Evolutionary conservation across 202 grass and related monocot species (phyloP), one percentile per base, ranked within the genome.

Genomic region (Bolboschoenoplectus hybrid): DNA sequence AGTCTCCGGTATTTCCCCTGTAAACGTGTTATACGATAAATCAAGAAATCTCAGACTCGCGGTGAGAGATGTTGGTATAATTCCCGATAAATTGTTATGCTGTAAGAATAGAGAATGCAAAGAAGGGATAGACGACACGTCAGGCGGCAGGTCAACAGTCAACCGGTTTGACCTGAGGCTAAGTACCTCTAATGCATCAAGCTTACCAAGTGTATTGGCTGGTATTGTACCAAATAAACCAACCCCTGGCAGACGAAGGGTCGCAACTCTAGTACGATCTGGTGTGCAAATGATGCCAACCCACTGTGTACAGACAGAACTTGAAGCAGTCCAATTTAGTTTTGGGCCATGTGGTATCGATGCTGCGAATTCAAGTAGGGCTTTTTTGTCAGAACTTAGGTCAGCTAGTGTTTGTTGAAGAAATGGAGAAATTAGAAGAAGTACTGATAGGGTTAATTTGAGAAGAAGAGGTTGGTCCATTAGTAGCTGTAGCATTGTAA

Each of bases 101-200:
- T 95, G 96, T 88, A 98, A 90, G 71, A 88, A 95, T 55, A 98
- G 91, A 77, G 89, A 98, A 87, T 90, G 93, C 56, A 98, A 85
- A 75, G 96, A 91, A 91, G 91, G 96, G 81, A 98, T 90, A 7
- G 96, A 94, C 84, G 90, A 82, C 85, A 98, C 90, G 83, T 95
- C 93, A 66, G 96, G 85, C 75, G 96, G 93, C 69, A 98, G 87
- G 78, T 95, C 84, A 67, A 89, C 67, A 81, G 89, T 98, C 73
- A 99, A 84, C 72, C 93, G 91, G 76, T 98, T 98, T 73, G 91
- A 98, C 65, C 93, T 84, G 53, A 98, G 93, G 85, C 96, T 98
- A 87, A 98, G 87, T 69, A 98, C 85, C 82, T 98, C 87, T 44
- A 98, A 69, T 17, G 93, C 96, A 85, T 98, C 91, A 89, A 98